Base-by-base conservation (phyloP, 192 early-diverging fungal species). In the Podila verticillata region DNA sequence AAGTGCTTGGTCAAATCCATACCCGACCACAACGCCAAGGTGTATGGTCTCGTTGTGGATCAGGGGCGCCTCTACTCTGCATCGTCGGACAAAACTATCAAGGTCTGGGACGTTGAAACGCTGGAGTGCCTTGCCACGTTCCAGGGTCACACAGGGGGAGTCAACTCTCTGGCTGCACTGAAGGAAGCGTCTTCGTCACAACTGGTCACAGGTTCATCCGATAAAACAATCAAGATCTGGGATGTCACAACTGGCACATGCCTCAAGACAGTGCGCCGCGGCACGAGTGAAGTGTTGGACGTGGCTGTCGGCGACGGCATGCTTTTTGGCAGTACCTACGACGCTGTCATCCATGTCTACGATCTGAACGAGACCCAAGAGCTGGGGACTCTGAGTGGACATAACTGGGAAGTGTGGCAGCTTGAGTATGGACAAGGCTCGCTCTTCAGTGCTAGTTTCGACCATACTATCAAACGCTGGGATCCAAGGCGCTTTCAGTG, bases 381-480 rank as follows among this genome's bases (percentile, higher is more conserved):
- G 15, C 57, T 82, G 1, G 73, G 72, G 8, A 88, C 86, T 3
- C 49, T 90, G 34, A 79, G 82, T 64, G 89, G 89, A 1, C 89
- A 90, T 66, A 90, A 88, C 39, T 90, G 89, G 89, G 89, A 90
- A 51, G 89, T 90, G 1, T 90, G 89, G 89, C 84, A 90, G 48
- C 75, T 90, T 8, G 82, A 84, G 48, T 87, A 87, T 72, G 70
- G 74, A 7, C 82, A 87, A 47, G 85, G 85, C 1, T 66, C 68
- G 31, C 49, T 87, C 35, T 87, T 87, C 61, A 83, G 82, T 61
- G 85, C 69, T 32, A 84, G 82, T 59, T 87, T 87, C 72, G 85
- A 87, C 19, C 85, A 87, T 32, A 85, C 85, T 19, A 85, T 87
- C 39, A 83, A 83, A 58, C 75, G 85, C 1, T 87, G 85, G 85